Conservation (phyloP, 176 grass and related monocot genomes). For the Oryza officinalis region DNA sequence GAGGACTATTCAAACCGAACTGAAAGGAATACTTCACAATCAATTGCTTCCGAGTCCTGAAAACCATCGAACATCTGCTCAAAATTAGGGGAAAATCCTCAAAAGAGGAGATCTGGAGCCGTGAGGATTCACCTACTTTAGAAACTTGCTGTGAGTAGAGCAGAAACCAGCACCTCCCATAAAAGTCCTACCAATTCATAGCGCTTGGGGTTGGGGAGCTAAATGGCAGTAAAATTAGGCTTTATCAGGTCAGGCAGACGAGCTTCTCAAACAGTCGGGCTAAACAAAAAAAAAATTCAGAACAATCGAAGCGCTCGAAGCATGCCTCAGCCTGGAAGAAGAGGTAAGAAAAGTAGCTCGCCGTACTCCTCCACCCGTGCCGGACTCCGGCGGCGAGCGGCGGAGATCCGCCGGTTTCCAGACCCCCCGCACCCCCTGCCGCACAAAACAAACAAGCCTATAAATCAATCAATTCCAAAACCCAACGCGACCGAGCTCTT, state of each 20-base stretch:
- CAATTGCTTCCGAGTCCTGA: constrained; percentile 11
- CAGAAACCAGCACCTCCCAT: background rate
- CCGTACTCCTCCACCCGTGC: background rate
- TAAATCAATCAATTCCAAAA: background rate
- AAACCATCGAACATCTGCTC: background rate
- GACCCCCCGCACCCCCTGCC: background rate
- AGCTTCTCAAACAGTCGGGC: background rate
- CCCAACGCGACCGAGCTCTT: background rate
- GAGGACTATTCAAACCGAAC: background rate
- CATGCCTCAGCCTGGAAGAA: background rate
- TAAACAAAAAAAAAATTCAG: background rate
- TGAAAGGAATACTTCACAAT: constrained; percentile 2
- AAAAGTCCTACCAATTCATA: background rate
- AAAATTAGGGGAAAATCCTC: background rate
- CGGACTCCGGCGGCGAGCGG: constrained; percentile 7
- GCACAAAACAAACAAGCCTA: background rate
- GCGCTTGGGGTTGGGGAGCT: background rate
- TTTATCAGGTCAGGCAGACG: background rate
- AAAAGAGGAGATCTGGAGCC: background rate
- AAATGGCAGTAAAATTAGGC: background rate
- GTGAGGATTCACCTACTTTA: background rate
- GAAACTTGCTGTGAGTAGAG: background rate
- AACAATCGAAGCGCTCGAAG: background rate
- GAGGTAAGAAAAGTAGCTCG: background rate
- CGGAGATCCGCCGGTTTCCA: constrained; percentile 24